Base-by-base conservation (phyloP, 1,284 basidiomycete species). In the Rhodotorula mucilaginosa region DNA sequence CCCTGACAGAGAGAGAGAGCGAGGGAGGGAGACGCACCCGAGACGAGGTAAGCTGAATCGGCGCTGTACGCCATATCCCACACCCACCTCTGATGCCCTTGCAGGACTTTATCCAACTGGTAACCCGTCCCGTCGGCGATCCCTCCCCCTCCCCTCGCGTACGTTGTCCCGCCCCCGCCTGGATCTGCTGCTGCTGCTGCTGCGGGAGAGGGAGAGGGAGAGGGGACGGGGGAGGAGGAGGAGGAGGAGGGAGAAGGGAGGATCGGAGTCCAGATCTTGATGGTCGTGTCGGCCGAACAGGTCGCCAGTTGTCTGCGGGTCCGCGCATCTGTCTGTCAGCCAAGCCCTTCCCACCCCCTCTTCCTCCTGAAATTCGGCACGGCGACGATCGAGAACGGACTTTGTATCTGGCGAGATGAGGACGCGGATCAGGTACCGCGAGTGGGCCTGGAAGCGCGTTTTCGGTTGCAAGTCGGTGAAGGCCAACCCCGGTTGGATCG, bases 31-130 rank as follows among this genome's bases (percentile, higher is more conserved):
- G 21, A 78, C 86, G 79, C 76, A 89, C 92, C 92, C 76, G 94
- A 97, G 26, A 98, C 96, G 54, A 98, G 86, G 82, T 98, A 98
- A 10, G 95, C 95, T 58, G 94, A 97, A 82, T 99, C 97, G 34
- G 97, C 97, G 79, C 93, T 96, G 82, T 99, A 99, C 16, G 97
- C 97, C 79, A 95, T 95, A 81, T 99, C 97, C 97, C 97, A 99
- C 31, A 99, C 97, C 97, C 97, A 99, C 74, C 97, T 87, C 81
- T 99, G 97, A 82, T 99, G 97, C 1, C 97, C 97, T 79, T 88
- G 87, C 58, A 94, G 84, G 18, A 89, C 88, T 83, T 95, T 96
- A 77, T 97, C 95, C 64, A 91, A 87, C 76, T 88, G 90, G 80
- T 96, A 95, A 78, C 69, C 71, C 19, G 69, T 64, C 19, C 65